Percentiles rank a stretch among this genome's conserved stretches.
Evolutionary conservation across 2,329 filamentous ascomycete species (phyloP).

Genomic region (Apiospora pterosperma): DNA sequence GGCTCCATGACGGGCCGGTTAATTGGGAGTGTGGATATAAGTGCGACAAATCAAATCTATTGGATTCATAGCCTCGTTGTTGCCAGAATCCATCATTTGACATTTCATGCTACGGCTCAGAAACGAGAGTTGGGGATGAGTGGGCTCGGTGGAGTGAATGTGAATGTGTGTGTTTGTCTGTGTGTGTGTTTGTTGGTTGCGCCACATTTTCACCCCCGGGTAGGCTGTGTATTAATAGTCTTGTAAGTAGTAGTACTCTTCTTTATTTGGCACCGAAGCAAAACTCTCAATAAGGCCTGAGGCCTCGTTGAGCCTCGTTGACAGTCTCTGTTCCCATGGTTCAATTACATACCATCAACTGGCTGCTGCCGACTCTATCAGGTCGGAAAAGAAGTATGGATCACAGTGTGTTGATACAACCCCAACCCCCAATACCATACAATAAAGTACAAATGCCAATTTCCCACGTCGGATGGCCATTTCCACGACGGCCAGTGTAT

Average conservation of each 20-base stretch:
- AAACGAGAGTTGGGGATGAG: neutral
- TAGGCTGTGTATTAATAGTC: neutral
- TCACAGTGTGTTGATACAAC: too few species aligned
- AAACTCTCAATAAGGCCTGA: too few species aligned
- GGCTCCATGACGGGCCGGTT: neutral
- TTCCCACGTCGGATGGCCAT: neutral
- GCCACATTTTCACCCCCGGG: neutral
- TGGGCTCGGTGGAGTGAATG: neutral
- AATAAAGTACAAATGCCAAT: neutral
- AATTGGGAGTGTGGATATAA: neutral
- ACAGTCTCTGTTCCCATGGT: too few species aligned
- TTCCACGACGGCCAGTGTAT: neutral
- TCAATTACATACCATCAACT: too few species aligned
- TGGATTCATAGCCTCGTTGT: neutral
- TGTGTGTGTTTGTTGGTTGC: too few species aligned
- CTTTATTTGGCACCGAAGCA: neutral
- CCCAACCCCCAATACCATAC: neutral
- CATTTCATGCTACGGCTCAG: neutral
- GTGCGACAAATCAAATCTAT: neutral
- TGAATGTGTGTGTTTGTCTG: too few species aligned
- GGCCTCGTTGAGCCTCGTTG: too few species aligned
- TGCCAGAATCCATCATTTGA: neutral
- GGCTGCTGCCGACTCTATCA: too few species aligned
- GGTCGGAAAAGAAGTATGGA: too few species aligned
- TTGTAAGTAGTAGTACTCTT: neutral